Evolutionary conservation across 352 stramenopile genomes (phyloP).

Genomic region (Globisporangium radiosum): DNA sequence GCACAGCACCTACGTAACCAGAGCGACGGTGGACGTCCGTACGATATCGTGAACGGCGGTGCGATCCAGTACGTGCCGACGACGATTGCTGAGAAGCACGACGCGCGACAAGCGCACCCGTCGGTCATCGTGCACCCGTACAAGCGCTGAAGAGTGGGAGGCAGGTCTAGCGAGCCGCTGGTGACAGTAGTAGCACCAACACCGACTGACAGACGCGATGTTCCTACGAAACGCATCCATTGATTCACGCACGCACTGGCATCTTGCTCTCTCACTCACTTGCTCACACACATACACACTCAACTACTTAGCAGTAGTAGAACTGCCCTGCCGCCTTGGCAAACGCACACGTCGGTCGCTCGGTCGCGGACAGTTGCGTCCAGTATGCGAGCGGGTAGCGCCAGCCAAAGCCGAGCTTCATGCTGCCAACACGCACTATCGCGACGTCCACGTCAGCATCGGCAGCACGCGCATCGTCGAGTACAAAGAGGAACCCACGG

Average conservation of each 20-base stretch:
- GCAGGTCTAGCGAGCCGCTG: not conserved
- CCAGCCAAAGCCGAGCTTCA: constrained; percentile 14
- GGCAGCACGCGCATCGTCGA: not conserved
- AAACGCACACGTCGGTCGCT: constrained; percentile 5
- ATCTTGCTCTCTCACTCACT: not conserved
- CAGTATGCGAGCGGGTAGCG: constrained; percentile 13
- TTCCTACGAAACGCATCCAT: no score
- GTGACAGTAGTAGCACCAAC: no score
- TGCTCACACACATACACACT: not conserved
- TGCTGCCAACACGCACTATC: not conserved
- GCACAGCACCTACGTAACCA: constrained; percentile 74
- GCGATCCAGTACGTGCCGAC: constrained; percentile 45
- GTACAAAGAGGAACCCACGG: constrained; percentile 6
- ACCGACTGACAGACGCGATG: not conserved
- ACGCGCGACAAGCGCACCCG: constrained; percentile 55
- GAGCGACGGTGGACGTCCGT: constrained; percentile 46
- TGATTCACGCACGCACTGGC: no score
- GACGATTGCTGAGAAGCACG: constrained; percentile 59
- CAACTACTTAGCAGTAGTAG: constrained; percentile 11
- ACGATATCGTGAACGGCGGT: constrained; percentile 62
- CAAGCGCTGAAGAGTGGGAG: constrained; percentile 24
- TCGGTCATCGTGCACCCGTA: constrained; percentile 65
- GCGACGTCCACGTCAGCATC: not conserved
- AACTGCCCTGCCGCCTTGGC: constrained; percentile 1
- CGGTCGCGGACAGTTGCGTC: not conserved